These are phyloP conservation scores for Umbelopsis vinacea DNA, from an alignment of 192 early-diverging fungal species.

Conservation along the genomic window DNA sequence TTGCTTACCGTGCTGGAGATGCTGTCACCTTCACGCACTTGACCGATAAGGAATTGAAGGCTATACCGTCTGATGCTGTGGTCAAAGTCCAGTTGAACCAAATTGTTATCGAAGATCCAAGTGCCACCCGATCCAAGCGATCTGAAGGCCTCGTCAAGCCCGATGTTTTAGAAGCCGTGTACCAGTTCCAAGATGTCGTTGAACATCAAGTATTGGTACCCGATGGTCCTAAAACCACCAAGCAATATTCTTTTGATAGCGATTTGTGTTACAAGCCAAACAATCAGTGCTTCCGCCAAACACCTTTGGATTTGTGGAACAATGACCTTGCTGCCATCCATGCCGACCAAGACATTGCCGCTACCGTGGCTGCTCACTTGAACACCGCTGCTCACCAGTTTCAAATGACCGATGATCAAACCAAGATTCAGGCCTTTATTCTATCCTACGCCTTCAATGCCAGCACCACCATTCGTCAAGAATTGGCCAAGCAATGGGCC, in stretches of 20 bases:
- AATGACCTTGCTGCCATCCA: constrained; percentile 28
- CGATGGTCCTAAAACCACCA: constrained; percentile 23
- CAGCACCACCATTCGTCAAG: constrained; percentile 42
- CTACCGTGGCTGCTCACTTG: constrained; percentile 41
- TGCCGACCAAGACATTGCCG: constrained; percentile 37
- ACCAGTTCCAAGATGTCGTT: constrained; percentile 40
- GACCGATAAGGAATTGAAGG: constrained; percentile 47
- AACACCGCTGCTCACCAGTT: constrained; percentile 34
- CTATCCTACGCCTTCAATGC: constrained; percentile 61
- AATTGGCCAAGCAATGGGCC: constrained; percentile 54
- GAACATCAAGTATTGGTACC: constrained; percentile 44
- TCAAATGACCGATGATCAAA: constrained; percentile 1
- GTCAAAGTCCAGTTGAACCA: constrained; percentile 63
- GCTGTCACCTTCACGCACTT: constrained; percentile 41
- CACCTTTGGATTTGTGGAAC: constrained; percentile 24
- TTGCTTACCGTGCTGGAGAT: constrained; percentile 43
- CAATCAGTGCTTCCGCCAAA: constrained; percentile 28
- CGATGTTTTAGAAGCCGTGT: constrained; percentile 47
- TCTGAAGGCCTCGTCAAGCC: constrained; percentile 49
- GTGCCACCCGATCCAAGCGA: constrained; percentile 12
- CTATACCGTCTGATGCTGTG: constrained; percentile 42
- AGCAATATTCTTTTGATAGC: constrained; percentile 37
- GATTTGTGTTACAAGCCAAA: constrained; percentile 45
- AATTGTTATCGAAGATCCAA: constrained; percentile 49
- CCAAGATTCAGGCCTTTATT: constrained; percentile 34